phyloP scores from a whole-genome alignment of 1,284 basidiomycete genomes.

The Lentinula novae-zelandiae region DNA sequence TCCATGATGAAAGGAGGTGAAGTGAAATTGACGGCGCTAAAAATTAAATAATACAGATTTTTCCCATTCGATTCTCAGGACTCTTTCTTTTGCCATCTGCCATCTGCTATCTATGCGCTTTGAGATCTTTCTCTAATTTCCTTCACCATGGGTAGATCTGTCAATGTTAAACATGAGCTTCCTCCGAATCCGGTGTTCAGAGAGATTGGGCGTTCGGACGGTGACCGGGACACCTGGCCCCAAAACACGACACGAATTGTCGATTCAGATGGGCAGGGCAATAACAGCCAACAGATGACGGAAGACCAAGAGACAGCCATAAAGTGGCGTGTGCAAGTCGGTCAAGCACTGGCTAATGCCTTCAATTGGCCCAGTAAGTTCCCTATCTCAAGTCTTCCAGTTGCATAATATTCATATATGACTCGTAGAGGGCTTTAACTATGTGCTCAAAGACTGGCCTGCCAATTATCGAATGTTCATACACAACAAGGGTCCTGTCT shows the following conservation, averaged over 20 bases:
- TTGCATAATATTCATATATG: not conserved
- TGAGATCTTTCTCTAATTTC: not conserved
- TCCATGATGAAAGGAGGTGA: not conserved
- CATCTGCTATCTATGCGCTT: not conserved
- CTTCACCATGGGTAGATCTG: not conserved
- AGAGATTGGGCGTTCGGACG: slow-evolving; percentile 61
- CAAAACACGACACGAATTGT: slow-evolving; percentile 47
- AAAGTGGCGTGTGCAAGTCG: slow-evolving; percentile 61
- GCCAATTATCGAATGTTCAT: slow-evolving; percentile 67
- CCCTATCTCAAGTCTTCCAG: not conserved
- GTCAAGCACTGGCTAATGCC: slow-evolving; percentile 49
- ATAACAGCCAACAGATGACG: too few species aligned
- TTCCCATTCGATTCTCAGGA: not conserved
- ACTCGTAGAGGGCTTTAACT: slow-evolving; percentile 44
- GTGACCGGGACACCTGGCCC: slow-evolving; percentile 50
- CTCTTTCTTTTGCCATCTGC: not conserved
- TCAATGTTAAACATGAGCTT: slow-evolving; percentile 27
- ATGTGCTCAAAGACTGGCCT: slow-evolving; percentile 65
- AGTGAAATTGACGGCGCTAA: not conserved
- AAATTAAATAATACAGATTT: not conserved
- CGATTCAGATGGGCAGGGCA: slow-evolving; percentile 52
- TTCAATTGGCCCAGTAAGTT: slow-evolving; percentile 46
- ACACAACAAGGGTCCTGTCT: slow-evolving; percentile 62
- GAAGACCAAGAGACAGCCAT: too few species aligned
- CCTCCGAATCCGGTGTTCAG: slow-evolving; percentile 52